Base-by-base conservation (phyloP, 208 protist species). In the Leishmania amazonensis region DNA sequence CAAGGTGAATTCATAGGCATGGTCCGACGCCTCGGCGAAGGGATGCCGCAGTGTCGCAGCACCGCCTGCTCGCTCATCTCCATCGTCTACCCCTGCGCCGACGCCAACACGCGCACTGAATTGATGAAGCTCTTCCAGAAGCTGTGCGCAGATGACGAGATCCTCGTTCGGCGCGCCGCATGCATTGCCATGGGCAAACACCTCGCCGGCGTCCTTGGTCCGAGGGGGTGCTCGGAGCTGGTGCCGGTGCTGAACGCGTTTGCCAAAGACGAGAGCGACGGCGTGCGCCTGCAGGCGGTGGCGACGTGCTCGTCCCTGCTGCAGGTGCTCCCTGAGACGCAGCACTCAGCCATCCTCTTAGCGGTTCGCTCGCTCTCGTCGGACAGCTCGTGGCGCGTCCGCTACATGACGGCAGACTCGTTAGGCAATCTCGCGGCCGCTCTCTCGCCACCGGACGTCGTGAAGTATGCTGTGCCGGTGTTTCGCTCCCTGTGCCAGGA, bases 361-460 rank as follows among this genome's bases (percentile, higher is more conserved):
- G 79, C 89, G 2, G 81, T 99, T 0, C 91, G 93, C 57, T 76
- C 81, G 38, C 91, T 96, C 53, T 84, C 93, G 6, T 68, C 80
- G 7, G 99, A 99, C 90, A 97, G 89, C 87, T 98, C 97, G 13
- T 99, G 99, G 99, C 95, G 99, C 24, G 99, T 99, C 60, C 95
- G 99, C 11, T 99, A 99, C 90, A 99, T 99, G 96, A 94, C 97
- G 28, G 99, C 99, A 17, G 98, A 99, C 83, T 90, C 96, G n/a
- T 95, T 99, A 67, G 92, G 95, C 60, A 83, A 76, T 78, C 85
- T 97, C 53, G 88, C 93, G 13, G 83, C 73, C 38, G 90, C 85
- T n/a, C 85, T 94, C 38, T 85, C 91, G 17, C 79, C 87, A n/a
- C 79, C 88, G 15, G 93, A 96, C 78, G 90, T 94, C 24, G 85